These are phyloP conservation scores for Ophiocordyceps australis DNA, from an alignment of 2,329 filamentous ascomycete species.

Conservation along the genomic window DNA sequence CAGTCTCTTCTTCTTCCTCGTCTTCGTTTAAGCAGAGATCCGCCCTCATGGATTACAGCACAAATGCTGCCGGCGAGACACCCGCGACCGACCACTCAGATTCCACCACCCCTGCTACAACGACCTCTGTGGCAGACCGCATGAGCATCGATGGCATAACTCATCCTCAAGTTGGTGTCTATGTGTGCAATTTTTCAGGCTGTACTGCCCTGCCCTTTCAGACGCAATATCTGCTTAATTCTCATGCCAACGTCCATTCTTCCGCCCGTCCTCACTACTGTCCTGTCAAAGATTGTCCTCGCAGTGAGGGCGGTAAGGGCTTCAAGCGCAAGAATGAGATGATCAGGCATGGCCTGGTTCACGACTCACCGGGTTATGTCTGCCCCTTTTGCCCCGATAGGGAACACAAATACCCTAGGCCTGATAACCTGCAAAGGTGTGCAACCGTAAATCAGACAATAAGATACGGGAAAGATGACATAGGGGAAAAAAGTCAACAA, in stretches of 20 bases:
- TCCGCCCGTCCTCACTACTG: constrained; percentile 49
- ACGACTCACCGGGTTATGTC: constrained; percentile 85
- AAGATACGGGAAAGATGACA: too few relatives aligned
- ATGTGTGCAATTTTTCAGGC: constrained; percentile 38
- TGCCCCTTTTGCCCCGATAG: constrained; percentile 91
- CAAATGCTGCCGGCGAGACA: constrained; percentile 23
- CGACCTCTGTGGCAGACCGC: constrained; percentile 24
- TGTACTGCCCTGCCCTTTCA: constrained; percentile 61
- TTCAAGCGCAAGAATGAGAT: constrained; percentile 61
- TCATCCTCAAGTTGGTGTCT: constrained; percentile 30
- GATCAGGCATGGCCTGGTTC: constrained; percentile 68
- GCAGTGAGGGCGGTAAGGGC: constrained; percentile 44
- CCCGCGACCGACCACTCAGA: constrained; percentile 24
- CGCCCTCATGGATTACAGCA: constrained; percentile 16
- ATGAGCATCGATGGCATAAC: constrained; percentile 42
- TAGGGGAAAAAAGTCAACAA: too few relatives aligned
- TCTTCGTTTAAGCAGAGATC: too few relatives aligned
- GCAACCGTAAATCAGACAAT: too few relatives aligned
- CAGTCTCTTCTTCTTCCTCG: too few relatives aligned
- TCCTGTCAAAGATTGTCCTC: constrained; percentile 40
- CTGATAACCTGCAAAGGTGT: constrained; percentile 88
- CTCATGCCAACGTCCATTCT: constrained; percentile 57
- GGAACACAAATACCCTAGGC: constrained; percentile 85
- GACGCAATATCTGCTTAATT: constrained; percentile 62
- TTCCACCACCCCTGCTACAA: constrained; percentile 23